Conservation (phyloP, 352 stramenopile species). For the Pythium insidiosum region DNA sequence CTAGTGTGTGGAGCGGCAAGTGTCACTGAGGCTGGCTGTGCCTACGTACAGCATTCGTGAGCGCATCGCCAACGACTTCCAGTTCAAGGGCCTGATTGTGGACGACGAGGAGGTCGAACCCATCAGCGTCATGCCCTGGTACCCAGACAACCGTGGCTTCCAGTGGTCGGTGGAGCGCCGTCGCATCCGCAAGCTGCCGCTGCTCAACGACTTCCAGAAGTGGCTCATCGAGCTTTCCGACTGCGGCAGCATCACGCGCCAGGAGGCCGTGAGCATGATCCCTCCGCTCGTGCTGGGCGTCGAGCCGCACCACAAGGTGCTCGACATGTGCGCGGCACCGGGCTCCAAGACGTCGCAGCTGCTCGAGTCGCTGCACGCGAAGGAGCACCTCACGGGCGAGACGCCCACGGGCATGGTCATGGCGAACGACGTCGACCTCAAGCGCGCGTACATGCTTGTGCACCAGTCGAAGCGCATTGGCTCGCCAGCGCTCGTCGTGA, state of each 20-base stretch:
- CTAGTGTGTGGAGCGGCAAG: background rate
- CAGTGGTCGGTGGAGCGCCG: constrained; percentile 85
- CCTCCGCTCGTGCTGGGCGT: constrained; percentile 96
- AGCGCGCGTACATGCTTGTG: constrained; percentile 98
- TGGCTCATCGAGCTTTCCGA: constrained; percentile 95
- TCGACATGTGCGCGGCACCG: constrained; percentile 98
- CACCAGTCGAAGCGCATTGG: constrained; percentile 95
- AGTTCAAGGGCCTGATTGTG: constrained; percentile 78
- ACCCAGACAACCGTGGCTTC: constrained; percentile 83
- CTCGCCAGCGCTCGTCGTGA: constrained; percentile 92
- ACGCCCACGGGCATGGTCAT: constrained; percentile 89
- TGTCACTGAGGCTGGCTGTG: constrained; percentile 3
- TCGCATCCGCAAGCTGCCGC: constrained; percentile 89
- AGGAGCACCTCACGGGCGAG: constrained; percentile 70
- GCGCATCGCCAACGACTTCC: constrained; percentile 76
- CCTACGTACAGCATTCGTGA: constrained; percentile 74
- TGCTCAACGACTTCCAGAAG: constrained; percentile 91
- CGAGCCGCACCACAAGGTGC: constrained; percentile 89
- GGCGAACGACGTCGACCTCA: constrained; percentile 96
- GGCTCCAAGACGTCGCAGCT: constrained; percentile 99
- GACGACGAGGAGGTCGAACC: constrained; percentile 74
- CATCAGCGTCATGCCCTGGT: constrained; percentile 87
- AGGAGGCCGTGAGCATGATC: constrained; percentile 99
- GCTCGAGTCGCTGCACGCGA: constrained; percentile 89
- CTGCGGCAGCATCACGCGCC: constrained; percentile 93